Conservation (phyloP, 1,284 basidiomycete genomes). For the Cutaneotrichosporon dermatis region DNA sequence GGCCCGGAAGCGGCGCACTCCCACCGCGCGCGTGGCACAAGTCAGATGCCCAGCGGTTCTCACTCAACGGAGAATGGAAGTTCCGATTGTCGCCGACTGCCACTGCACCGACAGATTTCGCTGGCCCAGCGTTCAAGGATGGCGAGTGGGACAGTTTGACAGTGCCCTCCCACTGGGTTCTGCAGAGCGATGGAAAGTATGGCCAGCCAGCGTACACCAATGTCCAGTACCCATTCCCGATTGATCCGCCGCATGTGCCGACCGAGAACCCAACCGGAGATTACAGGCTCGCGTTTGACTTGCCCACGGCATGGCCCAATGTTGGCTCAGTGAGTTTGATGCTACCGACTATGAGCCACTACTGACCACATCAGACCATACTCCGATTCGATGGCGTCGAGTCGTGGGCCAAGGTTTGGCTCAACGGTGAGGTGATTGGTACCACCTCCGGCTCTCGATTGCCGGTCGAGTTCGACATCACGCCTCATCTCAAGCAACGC, state of each 20-base stretch:
- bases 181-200: slow-evolving; percentile 9
- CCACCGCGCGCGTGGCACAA: slow-evolving; percentile 18
- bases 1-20: slow-evolving; percentile 12
- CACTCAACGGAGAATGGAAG: slow-evolving; percentile 23
- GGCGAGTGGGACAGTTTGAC: slow-evolving; percentile 9
- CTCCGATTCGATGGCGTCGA: slow-evolving; percentile 28
- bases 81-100: slow-evolving; percentile 17
- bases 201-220: slow-evolving; percentile 17
- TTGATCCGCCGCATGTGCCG: slow-evolving; percentile 15
- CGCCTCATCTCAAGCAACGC: not conserved
- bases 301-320: slow-evolving; percentile 3
- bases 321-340: slow-evolving; percentile 6
- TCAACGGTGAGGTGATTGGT: slow-evolving; percentile 24
- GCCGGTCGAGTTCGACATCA: slow-evolving; percentile 26
- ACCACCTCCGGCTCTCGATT: slow-evolving; percentile 17
- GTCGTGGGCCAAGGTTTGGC: slow-evolving; percentile 26
- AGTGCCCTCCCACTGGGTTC: slow-evolving; percentile 17
- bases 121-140: not conserved
- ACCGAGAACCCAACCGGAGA: slow-evolving; percentile 20
- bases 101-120: slow-evolving; percentile 7
- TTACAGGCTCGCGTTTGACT: slow-evolving; percentile 13
- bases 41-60: slow-evolving; percentile 1
- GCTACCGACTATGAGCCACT: too few relatives aligned
- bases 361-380: slow-evolving; percentile 8
- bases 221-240: slow-evolving; percentile 17